A percentile compares a stretch with the other conserved stretches of the same genome.
phyloP scores from a whole-genome alignment of 2,329 filamentous ascomycete species.

The Penicillium sclerotigenum region DNA sequence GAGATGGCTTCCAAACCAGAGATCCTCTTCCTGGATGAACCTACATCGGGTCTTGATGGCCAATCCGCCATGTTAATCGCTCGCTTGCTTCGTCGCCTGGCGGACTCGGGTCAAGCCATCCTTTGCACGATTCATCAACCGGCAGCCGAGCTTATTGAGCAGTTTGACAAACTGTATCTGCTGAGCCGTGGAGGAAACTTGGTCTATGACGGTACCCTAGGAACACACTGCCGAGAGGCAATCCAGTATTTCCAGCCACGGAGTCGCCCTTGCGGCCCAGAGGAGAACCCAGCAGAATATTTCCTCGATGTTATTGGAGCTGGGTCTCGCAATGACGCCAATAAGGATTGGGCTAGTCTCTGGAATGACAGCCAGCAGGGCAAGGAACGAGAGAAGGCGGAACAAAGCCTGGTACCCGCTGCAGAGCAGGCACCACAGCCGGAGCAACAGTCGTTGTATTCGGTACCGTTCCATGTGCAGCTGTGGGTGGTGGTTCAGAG shows the following conservation, averaged over 20 bases:
- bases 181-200: background rate
- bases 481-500: background rate
- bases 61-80: background rate
- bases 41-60: background rate
- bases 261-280: background rate
- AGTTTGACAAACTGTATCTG: background rate
- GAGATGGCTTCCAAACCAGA: background rate
- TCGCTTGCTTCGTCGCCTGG: background rate
- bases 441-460: background rate
- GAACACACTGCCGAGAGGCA: background rate
- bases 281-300: background rate
- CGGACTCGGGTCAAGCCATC: background rate
- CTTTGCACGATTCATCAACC: background rate
- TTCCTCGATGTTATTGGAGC: background rate
- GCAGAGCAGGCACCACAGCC: background rate
- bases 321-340: background rate
- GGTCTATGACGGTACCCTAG: background rate
- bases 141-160: background rate
- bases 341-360: background rate
- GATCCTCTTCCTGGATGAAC: background rate
- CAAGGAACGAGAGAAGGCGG: background rate
- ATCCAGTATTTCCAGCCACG: background rate
- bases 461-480: background rate
- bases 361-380: background rate
- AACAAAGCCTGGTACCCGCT: background rate